Evolutionary conservation across 225 moss, liverwort and hornwort genomes (phyloP).

Genomic region (Lunularia cruciata): DNA sequence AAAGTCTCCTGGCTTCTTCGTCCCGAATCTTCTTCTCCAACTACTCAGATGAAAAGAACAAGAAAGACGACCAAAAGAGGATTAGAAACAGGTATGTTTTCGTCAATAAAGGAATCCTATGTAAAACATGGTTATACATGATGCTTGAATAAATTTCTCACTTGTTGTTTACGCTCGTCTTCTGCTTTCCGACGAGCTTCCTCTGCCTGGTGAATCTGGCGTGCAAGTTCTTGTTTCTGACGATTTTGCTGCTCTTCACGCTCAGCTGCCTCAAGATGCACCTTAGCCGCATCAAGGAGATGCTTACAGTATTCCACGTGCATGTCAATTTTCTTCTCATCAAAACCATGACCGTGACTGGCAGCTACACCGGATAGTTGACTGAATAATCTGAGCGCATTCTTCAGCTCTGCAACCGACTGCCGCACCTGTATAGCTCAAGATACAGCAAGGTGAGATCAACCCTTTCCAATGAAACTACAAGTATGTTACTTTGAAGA

Average conservation of each 20-base stretch:
- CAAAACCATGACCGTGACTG: slow-evolving; percentile 85
- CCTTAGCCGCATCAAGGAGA: slow-evolving; percentile 89
- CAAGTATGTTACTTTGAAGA: no score
- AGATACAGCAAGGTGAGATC: background rate
- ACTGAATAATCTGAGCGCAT: slow-evolving; percentile 80
- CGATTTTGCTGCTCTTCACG: slow-evolving; percentile 96
- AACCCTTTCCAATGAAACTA: no score
- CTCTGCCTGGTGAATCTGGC: slow-evolving; percentile 80
- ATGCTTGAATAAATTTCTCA: slow-evolving; percentile 1
- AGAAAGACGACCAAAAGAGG: background rate
- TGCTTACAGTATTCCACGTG: slow-evolving; percentile 97
- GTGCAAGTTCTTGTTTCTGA: slow-evolving; percentile 87
- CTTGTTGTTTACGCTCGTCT: slow-evolving; percentile 77
- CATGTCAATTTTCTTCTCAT: slow-evolving; percentile 96
- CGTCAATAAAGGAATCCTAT: background rate
- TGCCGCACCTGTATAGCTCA: slow-evolving; percentile 58
- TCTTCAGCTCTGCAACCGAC: slow-evolving; percentile 94
- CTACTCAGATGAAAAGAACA: slow-evolving; percentile 20
- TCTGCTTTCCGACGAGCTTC: slow-evolving; percentile 93
- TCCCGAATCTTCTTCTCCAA: slow-evolving; percentile 70
- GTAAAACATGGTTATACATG: no score
- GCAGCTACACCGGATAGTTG: slow-evolving; percentile 78
- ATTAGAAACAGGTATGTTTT: background rate
- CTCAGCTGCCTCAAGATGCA: slow-evolving; percentile 90
- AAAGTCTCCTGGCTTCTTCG: slow-evolving; percentile 68